Evolutionary conservation across 108 stramenopile species (phyloP).

Genomic region (Cyclotella cryptica): DNA sequence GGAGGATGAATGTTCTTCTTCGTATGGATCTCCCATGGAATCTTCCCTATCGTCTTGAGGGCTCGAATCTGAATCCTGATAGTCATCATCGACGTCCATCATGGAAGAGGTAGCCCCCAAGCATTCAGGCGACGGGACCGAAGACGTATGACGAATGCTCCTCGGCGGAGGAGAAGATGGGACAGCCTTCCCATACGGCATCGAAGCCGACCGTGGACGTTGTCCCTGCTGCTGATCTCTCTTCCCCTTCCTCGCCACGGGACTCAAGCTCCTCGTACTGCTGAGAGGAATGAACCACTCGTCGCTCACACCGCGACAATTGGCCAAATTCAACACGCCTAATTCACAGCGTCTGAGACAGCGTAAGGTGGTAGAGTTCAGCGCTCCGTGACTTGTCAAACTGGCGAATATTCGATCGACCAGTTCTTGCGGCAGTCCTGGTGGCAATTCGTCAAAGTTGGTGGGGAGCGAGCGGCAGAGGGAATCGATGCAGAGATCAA

Average conservation of each 20-base stretch:
- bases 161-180: slow-evolving; percentile 30
- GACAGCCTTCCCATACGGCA: background rate
- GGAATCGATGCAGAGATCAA: slow-evolving; percentile 71
- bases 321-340: slow-evolving; percentile 56
- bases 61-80: slow-evolving; percentile 10
- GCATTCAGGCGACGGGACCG: slow-evolving; percentile 6
- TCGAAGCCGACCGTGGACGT: slow-evolving; percentile 16
- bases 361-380: slow-evolving; percentile 76
- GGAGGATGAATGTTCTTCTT: slow-evolving; percentile 29
- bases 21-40: slow-evolving; percentile 32
- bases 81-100: slow-evolving; percentile 32
- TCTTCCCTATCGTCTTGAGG: slow-evolving; percentile 3
- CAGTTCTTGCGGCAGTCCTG: slow-evolving; percentile 80
- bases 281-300: slow-evolving; percentile 63
- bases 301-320: slow-evolving; percentile 84
- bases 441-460: slow-evolving; percentile 70
- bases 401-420: slow-evolving; percentile 73
- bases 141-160: slow-evolving; percentile 24
- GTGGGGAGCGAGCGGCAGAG: slow-evolving; percentile 76
- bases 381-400: slow-evolving; percentile 72
- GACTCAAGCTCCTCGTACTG: slow-evolving; percentile 32
- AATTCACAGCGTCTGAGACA: slow-evolving; percentile 76
- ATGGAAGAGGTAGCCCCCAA: slow-evolving; percentile 1
- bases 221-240: slow-evolving; percentile 8
- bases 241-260: background rate